phyloP scores from a whole-genome alignment of 768 basidiomycete species.

The Termitomyces sp. region DNA sequence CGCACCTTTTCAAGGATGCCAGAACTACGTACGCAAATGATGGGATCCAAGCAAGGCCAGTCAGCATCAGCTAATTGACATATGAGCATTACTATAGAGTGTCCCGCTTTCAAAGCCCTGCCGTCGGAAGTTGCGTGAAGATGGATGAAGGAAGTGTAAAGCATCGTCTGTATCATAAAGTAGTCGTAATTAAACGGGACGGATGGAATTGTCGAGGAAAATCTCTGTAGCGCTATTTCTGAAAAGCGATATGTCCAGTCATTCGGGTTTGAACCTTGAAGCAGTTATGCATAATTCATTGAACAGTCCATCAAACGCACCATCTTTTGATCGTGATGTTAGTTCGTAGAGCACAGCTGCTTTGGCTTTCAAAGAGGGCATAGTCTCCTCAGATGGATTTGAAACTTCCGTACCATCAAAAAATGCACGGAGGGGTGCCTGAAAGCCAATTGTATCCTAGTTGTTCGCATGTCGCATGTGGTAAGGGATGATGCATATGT shows the following conservation, averaged over 20 bases:
- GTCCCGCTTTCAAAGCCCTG: constrained; percentile 37
- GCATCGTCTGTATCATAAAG: constrained; percentile 34
- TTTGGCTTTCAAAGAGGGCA: constrained; percentile 42
- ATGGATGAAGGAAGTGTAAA: constrained; percentile 45
- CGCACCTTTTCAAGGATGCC: neutral
- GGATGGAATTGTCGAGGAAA: constrained; percentile 27
- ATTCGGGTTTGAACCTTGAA: constrained; percentile 28
- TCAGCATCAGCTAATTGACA: constrained; percentile 42
- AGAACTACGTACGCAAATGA: constrained; percentile 38
- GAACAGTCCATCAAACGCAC: constrained; percentile 20
- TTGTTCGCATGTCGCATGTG: neutral
- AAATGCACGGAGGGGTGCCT: constrained; percentile 20
- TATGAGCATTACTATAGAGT: constrained; percentile 37
- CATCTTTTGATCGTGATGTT: constrained; percentile 35
- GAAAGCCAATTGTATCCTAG: constrained; percentile 8
- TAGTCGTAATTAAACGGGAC: constrained; percentile 9
- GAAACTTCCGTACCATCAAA: constrained; percentile 21
- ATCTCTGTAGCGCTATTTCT: constrained; percentile 39
- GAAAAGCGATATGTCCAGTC: constrained; percentile 28
- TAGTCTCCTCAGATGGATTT: constrained; percentile 19
- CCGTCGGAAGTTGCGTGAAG: constrained; percentile 34
- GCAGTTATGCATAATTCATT: constrained; percentile 13
- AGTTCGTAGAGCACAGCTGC: constrained; percentile 49
- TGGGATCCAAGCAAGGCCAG: constrained; percentile 49
- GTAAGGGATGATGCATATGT: neutral